Percentiles rank a stretch among this genome's conserved stretches.
phyloP scores from a whole-genome alignment of 2,329 filamentous ascomycete species.

The Calonectria pteridis region DNA sequence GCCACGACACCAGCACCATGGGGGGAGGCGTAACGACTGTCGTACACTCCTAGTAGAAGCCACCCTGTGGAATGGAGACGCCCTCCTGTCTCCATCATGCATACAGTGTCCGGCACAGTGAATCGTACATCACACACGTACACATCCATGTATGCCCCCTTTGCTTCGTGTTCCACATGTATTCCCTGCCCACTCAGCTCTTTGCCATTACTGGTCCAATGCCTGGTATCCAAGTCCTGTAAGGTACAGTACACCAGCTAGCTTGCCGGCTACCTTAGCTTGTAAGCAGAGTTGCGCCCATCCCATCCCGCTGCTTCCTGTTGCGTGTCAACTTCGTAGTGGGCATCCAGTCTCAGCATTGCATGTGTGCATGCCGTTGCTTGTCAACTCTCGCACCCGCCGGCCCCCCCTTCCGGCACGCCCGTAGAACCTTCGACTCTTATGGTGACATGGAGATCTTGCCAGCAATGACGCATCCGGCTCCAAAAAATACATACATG shows the following conservation, averaged over 20 bases:
- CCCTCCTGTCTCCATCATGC: neutral
- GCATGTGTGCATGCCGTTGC: neutral
- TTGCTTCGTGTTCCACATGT: slow-evolving; percentile 6
- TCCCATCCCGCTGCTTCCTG: neutral
- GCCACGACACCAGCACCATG: neutral
- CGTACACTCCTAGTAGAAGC: neutral
- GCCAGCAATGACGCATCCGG: neutral
- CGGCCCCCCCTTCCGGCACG: neutral
- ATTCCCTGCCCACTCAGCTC: slow-evolving; percentile 10
- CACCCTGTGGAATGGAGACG: neutral
- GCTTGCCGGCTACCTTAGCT: neutral
- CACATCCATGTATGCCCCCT: neutral
- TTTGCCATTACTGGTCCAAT: slow-evolving; percentile 7
- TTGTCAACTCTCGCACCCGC: slow-evolving; percentile 7
- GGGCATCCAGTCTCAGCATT: neutral
- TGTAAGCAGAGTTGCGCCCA: neutral
- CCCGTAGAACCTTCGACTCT: neutral
- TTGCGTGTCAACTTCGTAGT: slow-evolving; percentile 22
- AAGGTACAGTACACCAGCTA: slow-evolving; percentile 7
- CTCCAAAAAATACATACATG: neutral
- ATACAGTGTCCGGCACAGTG: neutral
- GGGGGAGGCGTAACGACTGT: neutral
- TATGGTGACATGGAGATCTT: neutral
- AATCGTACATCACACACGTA: neutral
- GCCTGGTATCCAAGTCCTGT: neutral